These are phyloP conservation scores for Cicer chorassanicum DNA, from an alignment of 306 rosid species.

Conservation along the genomic window DNA sequence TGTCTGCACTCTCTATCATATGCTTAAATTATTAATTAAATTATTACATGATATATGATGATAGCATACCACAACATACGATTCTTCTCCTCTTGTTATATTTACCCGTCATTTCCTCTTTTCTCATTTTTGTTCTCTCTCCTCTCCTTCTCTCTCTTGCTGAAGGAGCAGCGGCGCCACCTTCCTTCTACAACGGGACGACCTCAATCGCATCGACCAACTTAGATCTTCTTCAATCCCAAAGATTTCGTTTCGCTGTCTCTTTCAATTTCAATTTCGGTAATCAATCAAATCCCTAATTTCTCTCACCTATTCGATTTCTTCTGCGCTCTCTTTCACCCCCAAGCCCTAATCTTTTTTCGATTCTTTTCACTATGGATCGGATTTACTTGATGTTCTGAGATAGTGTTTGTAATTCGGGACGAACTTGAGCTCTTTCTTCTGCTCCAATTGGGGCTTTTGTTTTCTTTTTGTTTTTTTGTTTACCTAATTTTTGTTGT, in stretches of 20 bases:
- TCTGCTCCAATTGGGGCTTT: slow-evolving; percentile 17
- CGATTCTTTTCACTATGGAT: slow-evolving; percentile 17
- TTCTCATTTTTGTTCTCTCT: slow-evolving; percentile 8
- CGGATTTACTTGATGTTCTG: slow-evolving; percentile 2
- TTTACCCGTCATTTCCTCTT: slow-evolving; percentile 1
- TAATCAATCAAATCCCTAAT: slow-evolving; percentile 46
- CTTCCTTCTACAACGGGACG: slow-evolving; percentile 11
- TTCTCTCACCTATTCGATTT: slow-evolving; percentile 27
- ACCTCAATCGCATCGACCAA: slow-evolving; percentile 36
- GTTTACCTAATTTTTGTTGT: neutral
- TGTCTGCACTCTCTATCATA: neutral
- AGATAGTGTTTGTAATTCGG: neutral
- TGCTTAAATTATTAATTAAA: neutral
- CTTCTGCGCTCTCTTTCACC: slow-evolving; percentile 21
- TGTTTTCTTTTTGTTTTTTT: neutral
- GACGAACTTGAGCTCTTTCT: slow-evolving; percentile 16
- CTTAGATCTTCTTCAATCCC: slow-evolving; percentile 17
- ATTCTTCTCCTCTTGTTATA: neutral
- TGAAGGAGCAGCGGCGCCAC: slow-evolving; percentile 41
- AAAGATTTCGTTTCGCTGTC: slow-evolving; percentile 31
- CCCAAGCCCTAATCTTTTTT: slow-evolving; percentile 35
- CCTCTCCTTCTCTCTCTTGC: slow-evolving; percentile 40
- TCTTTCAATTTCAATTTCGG: slow-evolving; percentile 36
- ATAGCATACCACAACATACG: neutral
- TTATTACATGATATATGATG: neutral